phyloP scores from a whole-genome alignment of 495 filamentous ascomycete genomes.

The Penicillium diatomitis region DNA sequence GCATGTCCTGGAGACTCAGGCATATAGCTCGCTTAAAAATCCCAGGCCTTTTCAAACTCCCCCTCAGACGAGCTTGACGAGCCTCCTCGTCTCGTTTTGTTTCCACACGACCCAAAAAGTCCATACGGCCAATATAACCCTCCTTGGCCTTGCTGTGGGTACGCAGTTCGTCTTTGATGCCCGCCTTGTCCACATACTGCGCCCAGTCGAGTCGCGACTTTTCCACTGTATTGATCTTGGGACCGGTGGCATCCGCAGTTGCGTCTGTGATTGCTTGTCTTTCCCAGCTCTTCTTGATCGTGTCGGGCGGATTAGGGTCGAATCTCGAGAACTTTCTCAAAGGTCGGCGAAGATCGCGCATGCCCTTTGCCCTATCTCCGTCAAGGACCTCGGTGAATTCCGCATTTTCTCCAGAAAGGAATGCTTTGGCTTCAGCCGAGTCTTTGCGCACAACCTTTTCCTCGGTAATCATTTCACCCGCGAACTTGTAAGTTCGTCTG shows the following conservation, averaged over 20 bases:
- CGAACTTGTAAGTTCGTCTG: constrained; percentile 82
- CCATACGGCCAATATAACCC: constrained; percentile 73
- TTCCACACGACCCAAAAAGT: constrained; percentile 81
- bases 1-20: too few species aligned
- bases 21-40: too few species aligned
- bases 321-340: constrained; percentile 68
- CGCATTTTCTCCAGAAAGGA: constrained; percentile 46
- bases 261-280: constrained; percentile 21
- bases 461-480: constrained; percentile 75
- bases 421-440: constrained; percentile 75
- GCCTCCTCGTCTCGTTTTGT: constrained; percentile 67
- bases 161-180: constrained; percentile 84
- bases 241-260: constrained; percentile 42
- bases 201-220: constrained; percentile 95
- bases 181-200: constrained; percentile 82
- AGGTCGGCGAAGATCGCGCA: constrained; percentile 48
- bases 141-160: constrained; percentile 75
- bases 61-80: constrained; percentile 50
- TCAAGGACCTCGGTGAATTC: constrained; percentile 27
- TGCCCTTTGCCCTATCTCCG: constrained; percentile 6
- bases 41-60: constrained; percentile 24
- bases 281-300: constrained; percentile 44
- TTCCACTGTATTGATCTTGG: constrained; percentile 92
- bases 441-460: constrained; percentile 69
- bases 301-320: constrained; percentile 55